These are phyloP conservation scores for Yamadazyma olivae DNA, from an alignment of 805 yeast species.

Conservation along the genomic window DNA sequence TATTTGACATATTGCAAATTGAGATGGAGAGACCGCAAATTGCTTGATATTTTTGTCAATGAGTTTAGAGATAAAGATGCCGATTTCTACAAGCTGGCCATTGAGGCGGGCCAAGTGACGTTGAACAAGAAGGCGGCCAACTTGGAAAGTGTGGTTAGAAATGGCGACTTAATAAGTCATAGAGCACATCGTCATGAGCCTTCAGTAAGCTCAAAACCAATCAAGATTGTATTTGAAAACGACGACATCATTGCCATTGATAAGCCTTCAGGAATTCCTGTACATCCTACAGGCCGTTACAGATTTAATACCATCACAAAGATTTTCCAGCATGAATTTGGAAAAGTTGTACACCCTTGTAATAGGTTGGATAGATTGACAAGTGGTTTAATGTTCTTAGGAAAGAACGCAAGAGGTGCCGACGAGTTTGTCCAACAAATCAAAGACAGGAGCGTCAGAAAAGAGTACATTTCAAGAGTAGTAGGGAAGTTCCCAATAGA, in stretches of 20 bases:
- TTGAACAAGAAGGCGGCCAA: slow-evolving; percentile 66
- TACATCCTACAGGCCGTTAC: slow-evolving; percentile 90
- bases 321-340: slow-evolving; percentile 68
- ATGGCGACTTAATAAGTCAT: slow-evolving; percentile 83
- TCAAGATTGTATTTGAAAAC: slow-evolving; percentile 69
- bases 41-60: slow-evolving; percentile 73
- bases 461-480: slow-evolving; percentile 86
- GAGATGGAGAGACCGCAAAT: slow-evolving; percentile 85
- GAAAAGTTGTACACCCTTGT: slow-evolving; percentile 67
- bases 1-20: slow-evolving; percentile 87
- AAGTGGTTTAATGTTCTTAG: slow-evolving; percentile 90
- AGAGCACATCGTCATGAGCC: slow-evolving; percentile 89
- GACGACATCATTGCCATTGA: slow-evolving; percentile 79
- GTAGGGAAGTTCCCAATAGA: slow-evolving; percentile 74
- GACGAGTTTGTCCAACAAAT: slow-evolving; percentile 70
- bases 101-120: slow-evolving; percentile 63
- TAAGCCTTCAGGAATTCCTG: slow-evolving; percentile 94
- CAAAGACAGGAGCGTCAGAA: slow-evolving; percentile 68
- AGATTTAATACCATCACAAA: slow-evolving; percentile 74
- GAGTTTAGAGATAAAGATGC: slow-evolving; percentile 83
- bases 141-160: slow-evolving; percentile 61
- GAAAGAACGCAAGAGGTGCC: slow-evolving; percentile 77
- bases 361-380: slow-evolving; percentile 88
- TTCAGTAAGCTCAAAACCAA: slow-evolving; percentile 58
- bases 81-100: slow-evolving; percentile 55